Evolutionary conservation across 176 grass and related monocot species (phyloP).

Genomic region (Eragrostis curvula): DNA sequence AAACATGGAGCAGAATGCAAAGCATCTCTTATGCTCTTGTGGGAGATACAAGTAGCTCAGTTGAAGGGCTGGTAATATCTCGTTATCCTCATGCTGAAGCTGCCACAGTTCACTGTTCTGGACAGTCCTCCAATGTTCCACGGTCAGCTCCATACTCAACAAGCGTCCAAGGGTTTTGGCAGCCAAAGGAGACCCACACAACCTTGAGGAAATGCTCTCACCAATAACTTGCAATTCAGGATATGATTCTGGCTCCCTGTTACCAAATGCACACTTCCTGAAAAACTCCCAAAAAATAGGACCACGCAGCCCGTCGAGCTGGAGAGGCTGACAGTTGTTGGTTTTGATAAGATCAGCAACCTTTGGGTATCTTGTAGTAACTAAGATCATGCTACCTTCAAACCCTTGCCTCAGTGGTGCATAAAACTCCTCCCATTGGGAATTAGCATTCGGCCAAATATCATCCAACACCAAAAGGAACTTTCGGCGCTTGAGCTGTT

Average conservation of each 20-base stretch:
- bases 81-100: not conserved
- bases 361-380: no score
- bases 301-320: not conserved
- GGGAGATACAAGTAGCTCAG: no score
- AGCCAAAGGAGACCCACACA: no score
- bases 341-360: not conserved
- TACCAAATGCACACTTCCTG: constrained; percentile 22
- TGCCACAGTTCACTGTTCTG: constrained; percentile 40
- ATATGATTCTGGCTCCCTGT: not conserved
- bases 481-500: not conserved
- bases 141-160: not conserved
- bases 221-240: not conserved
- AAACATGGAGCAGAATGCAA: no score
- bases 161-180: constrained; percentile 42
- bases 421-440: no score
- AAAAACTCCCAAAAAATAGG: not conserved
- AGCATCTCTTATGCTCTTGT: no score
- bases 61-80: no score
- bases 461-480: no score
- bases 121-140: constrained; percentile 14
- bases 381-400: no score
- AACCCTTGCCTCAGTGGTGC: no score
- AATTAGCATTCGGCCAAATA: no score
- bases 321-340: not conserved
- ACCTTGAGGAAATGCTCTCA: no score